Evolutionary conservation across 2,329 filamentous ascomycete species (phyloP), one percentile per base, ranked within the genome.

Genomic region (Aspergillus sojae): DNA sequence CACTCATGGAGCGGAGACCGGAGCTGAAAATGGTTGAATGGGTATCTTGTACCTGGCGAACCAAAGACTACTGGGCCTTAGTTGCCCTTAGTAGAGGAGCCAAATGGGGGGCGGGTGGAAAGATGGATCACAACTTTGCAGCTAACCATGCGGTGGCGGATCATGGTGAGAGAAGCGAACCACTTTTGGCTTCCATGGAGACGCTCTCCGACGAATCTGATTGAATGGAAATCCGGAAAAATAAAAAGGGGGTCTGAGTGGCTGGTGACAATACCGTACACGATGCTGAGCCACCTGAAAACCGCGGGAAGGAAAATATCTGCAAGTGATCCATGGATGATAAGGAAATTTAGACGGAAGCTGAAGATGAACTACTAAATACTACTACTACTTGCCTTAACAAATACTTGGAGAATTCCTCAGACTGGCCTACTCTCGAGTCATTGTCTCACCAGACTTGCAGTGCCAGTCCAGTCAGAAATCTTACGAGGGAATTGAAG

Each of bases 11-110:
- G 48, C 46, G 34, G 32, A 21, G 48, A 48, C 58, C 36, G n/a
- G 58, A 60, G 46, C 56, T 62, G 54, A 60, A 21, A 28, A 60
- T 39, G 58, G 58, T 34, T 64, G 62, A 41, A 62, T 64, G 50
- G 30, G 48, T 52, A 52, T 30, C 28, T 28, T 32, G 48, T 61
- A 59, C 59, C 59, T 62, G 60, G 62, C 60, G 64, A 60, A 63
- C 60, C 63, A 60, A 50, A 59, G 57, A 59, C 60, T 57, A 55
- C n/a, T 55, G 34, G 7, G 52, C 34, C n/a, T 55, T 55, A 55
- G 52, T 26, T 55, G 32, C 4, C 10, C n/a, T 55, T 55, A 55
- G 52, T 55, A 34, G 52, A 39, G n/a, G 32, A 55, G 10, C 34
- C 32, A 55, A 39, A 55, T 55, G 52, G 36, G 52, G 52, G 52